phyloP scores from a whole-genome alignment of 1,284 basidiomycete species.

The Puccinia polysora region DNA sequence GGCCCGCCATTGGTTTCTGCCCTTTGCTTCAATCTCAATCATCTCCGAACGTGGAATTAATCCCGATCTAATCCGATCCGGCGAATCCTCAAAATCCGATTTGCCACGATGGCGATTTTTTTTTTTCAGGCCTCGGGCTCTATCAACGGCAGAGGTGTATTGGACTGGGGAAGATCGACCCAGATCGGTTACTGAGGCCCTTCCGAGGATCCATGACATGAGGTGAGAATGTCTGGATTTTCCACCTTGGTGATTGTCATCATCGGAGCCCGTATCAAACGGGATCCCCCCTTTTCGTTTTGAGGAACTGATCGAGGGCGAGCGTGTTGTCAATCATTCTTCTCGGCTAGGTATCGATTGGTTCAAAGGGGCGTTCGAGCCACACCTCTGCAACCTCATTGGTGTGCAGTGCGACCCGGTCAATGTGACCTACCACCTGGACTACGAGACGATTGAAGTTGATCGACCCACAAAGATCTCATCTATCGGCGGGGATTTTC shows the following conservation, averaged over 20 bases:
- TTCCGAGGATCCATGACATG: conserved; percentile 71
- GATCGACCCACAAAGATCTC: too few relatives aligned
- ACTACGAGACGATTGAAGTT: too few relatives aligned
- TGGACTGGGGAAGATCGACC: conserved; percentile 63
- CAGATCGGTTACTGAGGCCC: conserved; percentile 58
- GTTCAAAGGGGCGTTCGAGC: conserved; percentile 65
- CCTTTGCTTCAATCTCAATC: not conserved
- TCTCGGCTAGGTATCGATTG: conserved; percentile 56
- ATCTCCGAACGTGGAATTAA: not conserved
- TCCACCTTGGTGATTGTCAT: not conserved
- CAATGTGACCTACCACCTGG: conserved; percentile 25
- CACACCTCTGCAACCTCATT: conserved; percentile 69
- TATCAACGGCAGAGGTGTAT: conserved; percentile 72
- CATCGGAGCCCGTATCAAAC: too few relatives aligned
- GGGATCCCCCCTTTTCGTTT: not conserved
- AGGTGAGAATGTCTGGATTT: conserved; percentile 54
- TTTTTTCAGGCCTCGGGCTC: conserved; percentile 62
- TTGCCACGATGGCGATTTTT: too few relatives aligned
- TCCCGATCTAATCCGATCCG: too few relatives aligned
- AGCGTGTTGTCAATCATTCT: too few relatives aligned
- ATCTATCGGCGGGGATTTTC: too few relatives aligned
- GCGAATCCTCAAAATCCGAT: too few relatives aligned
- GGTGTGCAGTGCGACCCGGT: conserved; percentile 70
- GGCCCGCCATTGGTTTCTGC: not conserved
- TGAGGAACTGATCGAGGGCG: too few relatives aligned